phyloP scores from a whole-genome alignment of 1,284 basidiomycete species.

The Xerocomus cyaneibrunnescens region DNA sequence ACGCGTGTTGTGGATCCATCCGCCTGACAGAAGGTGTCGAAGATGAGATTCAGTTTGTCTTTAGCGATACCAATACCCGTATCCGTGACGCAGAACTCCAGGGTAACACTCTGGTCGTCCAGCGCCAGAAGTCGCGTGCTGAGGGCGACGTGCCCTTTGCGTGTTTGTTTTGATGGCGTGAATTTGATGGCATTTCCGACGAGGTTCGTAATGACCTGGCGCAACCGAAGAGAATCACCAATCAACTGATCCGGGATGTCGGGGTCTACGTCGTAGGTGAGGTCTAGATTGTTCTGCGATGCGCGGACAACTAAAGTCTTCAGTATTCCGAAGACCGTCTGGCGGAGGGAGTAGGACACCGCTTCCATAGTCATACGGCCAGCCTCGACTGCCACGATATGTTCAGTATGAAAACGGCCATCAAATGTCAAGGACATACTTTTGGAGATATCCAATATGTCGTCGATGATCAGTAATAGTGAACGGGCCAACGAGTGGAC shows the following conservation, averaged over 20 bases:
- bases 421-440: slow-evolving; percentile 53
- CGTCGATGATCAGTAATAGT: slow-evolving; percentile 95
- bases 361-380: slow-evolving; percentile 99
- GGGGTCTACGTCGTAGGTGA: slow-evolving; percentile 96
- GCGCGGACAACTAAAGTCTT: slow-evolving; percentile 99
- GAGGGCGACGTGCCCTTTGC: slow-evolving; percentile 91
- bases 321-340: slow-evolving; percentile 96
- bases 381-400: slow-evolving; percentile 76
- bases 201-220: slow-evolving; percentile 93
- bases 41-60: slow-evolving; percentile 98
- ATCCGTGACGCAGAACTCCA: slow-evolving; percentile 98
- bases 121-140: slow-evolving; percentile 78
- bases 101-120: slow-evolving; percentile 77
- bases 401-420: slow-evolving; percentile 6
- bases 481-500: slow-evolving; percentile 95
- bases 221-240: slow-evolving; percentile 91
- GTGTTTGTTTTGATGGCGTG: slow-evolving; percentile 73
- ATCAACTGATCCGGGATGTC: slow-evolving; percentile 97
- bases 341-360: slow-evolving; percentile 95
- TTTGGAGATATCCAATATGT: slow-evolving; percentile 98
- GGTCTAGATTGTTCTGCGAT: slow-evolving; percentile 95
- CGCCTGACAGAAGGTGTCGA: slow-evolving; percentile 99
- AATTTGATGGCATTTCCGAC: slow-evolving; percentile 97
- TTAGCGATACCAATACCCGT: slow-evolving; percentile 99
- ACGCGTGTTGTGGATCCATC: slow-evolving; percentile 92